phyloP scores from a whole-genome alignment of 495 filamentous ascomycete genomes.

The Podospora tetraspora region DNA sequence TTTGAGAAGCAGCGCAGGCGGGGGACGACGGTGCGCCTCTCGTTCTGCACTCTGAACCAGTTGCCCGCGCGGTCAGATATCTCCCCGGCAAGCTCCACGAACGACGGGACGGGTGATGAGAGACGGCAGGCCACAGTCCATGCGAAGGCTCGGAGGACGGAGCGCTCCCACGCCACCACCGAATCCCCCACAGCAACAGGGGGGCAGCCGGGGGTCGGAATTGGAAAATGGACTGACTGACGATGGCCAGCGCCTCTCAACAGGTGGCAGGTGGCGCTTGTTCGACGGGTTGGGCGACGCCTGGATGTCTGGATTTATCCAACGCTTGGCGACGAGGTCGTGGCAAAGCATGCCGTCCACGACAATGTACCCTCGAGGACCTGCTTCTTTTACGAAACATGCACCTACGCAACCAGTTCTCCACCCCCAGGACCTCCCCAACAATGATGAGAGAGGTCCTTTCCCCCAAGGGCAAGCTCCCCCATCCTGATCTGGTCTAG shows the following conservation, averaged over 20 bases:
- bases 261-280: slow-evolving; percentile 3
- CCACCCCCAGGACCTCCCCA: slow-evolving; percentile 8
- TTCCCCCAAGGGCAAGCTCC: slow-evolving; percentile 5
- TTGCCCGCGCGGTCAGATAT: not conserved
- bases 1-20: not conserved
- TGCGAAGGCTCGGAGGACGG: slow-evolving; percentile 3
- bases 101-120: not conserved
- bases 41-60: not conserved
- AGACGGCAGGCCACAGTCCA: not conserved
- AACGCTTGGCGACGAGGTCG: slow-evolving; percentile 19
- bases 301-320: slow-evolving; percentile 32
- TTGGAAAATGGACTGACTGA: slow-evolving; percentile 11
- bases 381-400: slow-evolving; percentile 12
- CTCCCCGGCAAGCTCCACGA: not conserved
- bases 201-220: not conserved
- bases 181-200: not conserved
- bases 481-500: not conserved
- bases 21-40: not conserved
- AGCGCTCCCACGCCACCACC: slow-evolving; percentile 3
- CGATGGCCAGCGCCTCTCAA: slow-evolving; percentile 9
- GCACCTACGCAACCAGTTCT: slow-evolving; percentile 6
- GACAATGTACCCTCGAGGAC: not conserved
- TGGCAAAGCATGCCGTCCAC: slow-evolving; percentile 14
- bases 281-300: slow-evolving; percentile 1
- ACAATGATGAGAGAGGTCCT: slow-evolving; percentile 6